A percentile compares a stretch with the other conserved stretches of the same genome.
Evolutionary conservation across 495 filamentous ascomycete genomes (phyloP).

Genomic region (Beverwykella pulmonaria): DNA sequence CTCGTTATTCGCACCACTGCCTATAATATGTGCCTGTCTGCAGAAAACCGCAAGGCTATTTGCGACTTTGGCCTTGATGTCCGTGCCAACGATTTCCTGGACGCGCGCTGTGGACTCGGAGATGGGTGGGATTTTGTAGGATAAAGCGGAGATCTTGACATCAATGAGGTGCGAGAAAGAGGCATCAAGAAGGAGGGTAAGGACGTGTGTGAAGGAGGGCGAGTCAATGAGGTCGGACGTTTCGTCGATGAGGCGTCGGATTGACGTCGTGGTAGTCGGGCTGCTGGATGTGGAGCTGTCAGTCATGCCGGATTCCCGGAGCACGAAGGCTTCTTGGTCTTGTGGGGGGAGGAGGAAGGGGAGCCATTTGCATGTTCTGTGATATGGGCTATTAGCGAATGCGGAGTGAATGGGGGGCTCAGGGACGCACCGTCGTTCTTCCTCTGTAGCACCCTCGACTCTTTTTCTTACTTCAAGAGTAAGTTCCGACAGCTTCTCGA

Average conservation of each 20-base stretch:
- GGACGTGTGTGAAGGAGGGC: constrained; percentile 79
- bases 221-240: constrained; percentile 95
- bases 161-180: constrained; percentile 82
- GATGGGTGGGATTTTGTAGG: constrained; percentile 64
- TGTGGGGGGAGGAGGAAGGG: constrained; percentile 77
- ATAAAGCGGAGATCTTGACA: constrained; percentile 71
- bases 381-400: constrained; percentile 22
- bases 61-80: constrained; percentile 75
- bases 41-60: constrained; percentile 85
- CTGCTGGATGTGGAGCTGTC: constrained; percentile 54
- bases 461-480: constrained; percentile 76
- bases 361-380: constrained; percentile 68
- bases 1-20: constrained; percentile 81
- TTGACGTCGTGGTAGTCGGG: constrained; percentile 49
- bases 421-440: constrained; percentile 60
- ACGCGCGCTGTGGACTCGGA: constrained; percentile 48
- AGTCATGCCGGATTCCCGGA: constrained; percentile 78
- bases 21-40: constrained; percentile 86
- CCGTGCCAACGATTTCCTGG: constrained; percentile 47
- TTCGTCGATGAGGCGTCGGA: constrained; percentile 91
- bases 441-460: constrained; percentile 75
- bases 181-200: constrained; percentile 83
- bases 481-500: constrained; percentile 75
- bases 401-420: not conserved
- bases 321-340: constrained; percentile 76